A percentile compares a stretch with the other conserved stretches of the same genome.
Evolutionary conservation across 768 basidiomycete species (phyloP).

Genomic region (Amanita pseudoporphyria): DNA sequence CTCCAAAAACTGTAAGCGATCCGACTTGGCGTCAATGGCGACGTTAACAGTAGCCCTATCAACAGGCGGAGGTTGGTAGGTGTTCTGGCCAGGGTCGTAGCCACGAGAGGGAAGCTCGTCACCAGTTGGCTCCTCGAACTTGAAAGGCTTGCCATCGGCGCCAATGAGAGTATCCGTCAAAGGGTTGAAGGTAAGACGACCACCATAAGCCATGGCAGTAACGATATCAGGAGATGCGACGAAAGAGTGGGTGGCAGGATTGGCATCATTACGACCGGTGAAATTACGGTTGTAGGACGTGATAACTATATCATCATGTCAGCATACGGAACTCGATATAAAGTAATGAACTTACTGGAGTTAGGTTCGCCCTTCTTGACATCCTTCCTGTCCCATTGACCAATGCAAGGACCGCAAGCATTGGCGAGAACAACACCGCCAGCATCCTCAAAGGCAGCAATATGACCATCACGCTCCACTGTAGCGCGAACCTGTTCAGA

Average conservation of each 20-base stretch:
- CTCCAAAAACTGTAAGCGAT: conserved; percentile 84
- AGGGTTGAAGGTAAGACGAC: conserved; percentile 94
- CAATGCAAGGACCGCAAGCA: conserved; percentile 98
- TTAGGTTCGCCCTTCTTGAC: conserved; percentile 95
- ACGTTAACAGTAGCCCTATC: conserved; percentile 82
- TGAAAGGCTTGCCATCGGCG: conserved; percentile 92
- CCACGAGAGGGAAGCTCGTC: conserved; percentile 91
- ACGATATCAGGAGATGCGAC: conserved; percentile 93
- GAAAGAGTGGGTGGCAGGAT: conserved; percentile 97
- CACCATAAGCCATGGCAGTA: conserved; percentile 94
- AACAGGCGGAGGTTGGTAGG: conserved; percentile 88
- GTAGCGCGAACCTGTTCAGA: conserved; percentile 98
- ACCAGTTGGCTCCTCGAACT: conserved; percentile 88
- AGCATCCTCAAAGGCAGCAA: conserved; percentile 74
- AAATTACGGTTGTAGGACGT: conserved; percentile 99
- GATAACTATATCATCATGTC: conserved; percentile 51
- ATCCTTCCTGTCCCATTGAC: conserved; percentile 97
- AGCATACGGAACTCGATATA: background rate
- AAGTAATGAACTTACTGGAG: conserved; percentile 58
- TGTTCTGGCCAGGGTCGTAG: conserved; percentile 95
- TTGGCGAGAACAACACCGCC: conserved; percentile 96
- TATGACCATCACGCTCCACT: conserved; percentile 92
- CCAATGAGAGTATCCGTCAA: conserved; percentile 83
- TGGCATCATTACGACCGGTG: conserved; percentile 98
- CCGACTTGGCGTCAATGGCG: conserved; percentile 73